Base-by-base conservation (phyloP, 768 basidiomycete species). In the Tephrocybe sp. region DNA sequence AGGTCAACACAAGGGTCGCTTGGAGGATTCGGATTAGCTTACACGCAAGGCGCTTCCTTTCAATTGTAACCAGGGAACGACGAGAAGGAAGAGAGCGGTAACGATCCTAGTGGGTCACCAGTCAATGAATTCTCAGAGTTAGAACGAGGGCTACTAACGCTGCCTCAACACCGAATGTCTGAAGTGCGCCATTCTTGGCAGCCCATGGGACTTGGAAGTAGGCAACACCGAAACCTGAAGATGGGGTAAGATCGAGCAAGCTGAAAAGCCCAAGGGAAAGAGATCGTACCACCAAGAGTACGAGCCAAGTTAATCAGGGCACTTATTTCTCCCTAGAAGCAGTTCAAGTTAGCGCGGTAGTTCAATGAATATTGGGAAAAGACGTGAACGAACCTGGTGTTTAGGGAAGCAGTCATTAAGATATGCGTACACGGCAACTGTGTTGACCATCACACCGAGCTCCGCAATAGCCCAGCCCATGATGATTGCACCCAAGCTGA, bases 141-240 rank as follows among this genome's bases (percentile, higher is more conserved):
- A 14, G 24, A 21, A 25, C 28, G 14, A 39, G 18, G 20, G 20
- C 10, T 18, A 73, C 79, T 62, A 62, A 80, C 72, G 84, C 84
- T 28, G 83, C 78, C 64, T 86, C 85, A 38, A 73, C 72, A 5
- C 84, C 84, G 58, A 84, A 79, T 4, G 80, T 78, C 53, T 85
- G 81, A 24, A 85, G 63, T 4, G 84, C 81, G 14, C 85, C 85
- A 51, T 81, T 62, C 56, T 76, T 81, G 24, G 66, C 60, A 4
- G 84, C 83, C 85, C 85, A 85, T 4, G 80, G 80, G 3, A 85
- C 75, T 61, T 86, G 84, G 64, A 80, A 86, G 64, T 80, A 85
- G 1, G 84, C 80, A 18, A 86, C 83, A 42, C 75, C 75, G 60
- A 86, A 86, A 3, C 83, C 76, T 73, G 36, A 1, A 15, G 48